These are phyloP conservation scores for Chenopodium suecicum DNA, from an alignment of 148 eudicot species.

Conservation along the genomic window DNA sequence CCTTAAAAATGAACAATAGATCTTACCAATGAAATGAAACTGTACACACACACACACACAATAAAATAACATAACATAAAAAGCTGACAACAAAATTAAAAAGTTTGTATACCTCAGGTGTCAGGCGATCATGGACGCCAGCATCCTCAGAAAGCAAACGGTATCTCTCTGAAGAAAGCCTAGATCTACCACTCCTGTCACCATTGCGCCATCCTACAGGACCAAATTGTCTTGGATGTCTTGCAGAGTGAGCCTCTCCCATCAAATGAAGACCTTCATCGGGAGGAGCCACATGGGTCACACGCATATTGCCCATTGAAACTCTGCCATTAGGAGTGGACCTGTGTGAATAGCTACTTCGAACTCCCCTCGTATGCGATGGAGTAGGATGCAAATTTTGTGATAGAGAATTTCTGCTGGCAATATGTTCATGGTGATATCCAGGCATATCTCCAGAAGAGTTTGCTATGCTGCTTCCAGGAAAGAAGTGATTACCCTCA, in stretches of 20 bases:
- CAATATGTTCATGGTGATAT: slow-evolving; percentile 36
- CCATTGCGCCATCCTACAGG: slow-evolving; percentile 52
- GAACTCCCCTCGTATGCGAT: slow-evolving; percentile 49
- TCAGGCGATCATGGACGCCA: slow-evolving; percentile 38
- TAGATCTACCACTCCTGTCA: slow-evolving; percentile 64
- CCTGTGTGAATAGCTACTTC: slow-evolving; percentile 49
- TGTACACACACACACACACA: no score
- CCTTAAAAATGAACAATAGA: not conserved
- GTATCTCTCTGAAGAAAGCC: slow-evolving; percentile 59
- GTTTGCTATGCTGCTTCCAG: slow-evolving; percentile 36
- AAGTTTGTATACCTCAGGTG: slow-evolving; percentile 51
- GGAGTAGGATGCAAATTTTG: slow-evolving; percentile 39
- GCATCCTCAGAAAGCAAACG: slow-evolving; percentile 48
- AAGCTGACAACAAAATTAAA: not conserved
- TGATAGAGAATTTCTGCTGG: slow-evolving; percentile 42
- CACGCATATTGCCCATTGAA: slow-evolving; percentile 38
- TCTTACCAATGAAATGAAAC: not conserved
- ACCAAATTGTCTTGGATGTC: slow-evolving; percentile 55
- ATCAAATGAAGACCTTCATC: slow-evolving; percentile 49
- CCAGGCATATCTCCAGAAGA: slow-evolving; percentile 42
- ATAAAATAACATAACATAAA: no score
- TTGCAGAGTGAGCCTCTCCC: slow-evolving; percentile 53
- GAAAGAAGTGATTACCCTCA: slow-evolving; percentile 41
- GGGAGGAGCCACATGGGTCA: slow-evolving; percentile 33
- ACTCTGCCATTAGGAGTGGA: slow-evolving; percentile 40